Evolutionary conservation across 345 rosid species (phyloP).

Genomic region (Angophora floribunda): DNA sequence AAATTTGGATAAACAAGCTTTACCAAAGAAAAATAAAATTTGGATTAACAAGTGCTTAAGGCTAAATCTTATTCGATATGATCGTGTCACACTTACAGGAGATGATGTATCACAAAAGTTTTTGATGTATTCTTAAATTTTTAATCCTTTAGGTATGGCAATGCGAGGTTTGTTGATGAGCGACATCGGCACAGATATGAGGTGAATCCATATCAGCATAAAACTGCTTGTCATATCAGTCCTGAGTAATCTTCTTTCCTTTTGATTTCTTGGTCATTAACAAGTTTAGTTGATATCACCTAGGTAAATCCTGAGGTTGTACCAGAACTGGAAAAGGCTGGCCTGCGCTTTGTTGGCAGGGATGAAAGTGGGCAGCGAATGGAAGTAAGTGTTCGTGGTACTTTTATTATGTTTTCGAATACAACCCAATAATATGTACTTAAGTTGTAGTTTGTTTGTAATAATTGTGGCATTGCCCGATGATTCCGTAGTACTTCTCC

Average conservation of each 20-base stretch:
- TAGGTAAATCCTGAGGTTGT: constrained; percentile 93
- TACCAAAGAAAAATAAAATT: no score
- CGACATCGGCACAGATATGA: constrained; percentile 95
- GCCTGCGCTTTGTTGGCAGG: constrained; percentile 77
- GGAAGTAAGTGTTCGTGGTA: constrained; percentile 42
- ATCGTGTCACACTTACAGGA: neutral
- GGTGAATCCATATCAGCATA: constrained; percentile 21
- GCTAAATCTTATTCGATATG: neutral
- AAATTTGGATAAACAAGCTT: neutral
- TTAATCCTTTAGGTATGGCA: constrained; percentile 50
- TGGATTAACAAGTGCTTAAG: neutral
- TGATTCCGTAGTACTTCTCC: neutral
- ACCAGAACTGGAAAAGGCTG: constrained; percentile 57
- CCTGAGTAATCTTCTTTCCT: neutral
- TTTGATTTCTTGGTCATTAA: neutral
- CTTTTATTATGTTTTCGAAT: neutral
- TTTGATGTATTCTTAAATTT: neutral
- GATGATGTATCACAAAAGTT: neutral
- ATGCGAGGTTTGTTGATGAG: constrained; percentile 58
- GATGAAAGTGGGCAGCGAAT: constrained; percentile 81
- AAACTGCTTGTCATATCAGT: neutral
- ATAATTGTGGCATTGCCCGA: neutral
- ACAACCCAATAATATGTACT: neutral
- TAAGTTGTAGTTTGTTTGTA: neutral
- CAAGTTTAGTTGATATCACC: neutral